Base-by-base conservation (phyloP, 805 yeast species). In the Pichia rugopelliculosa region DNA sequence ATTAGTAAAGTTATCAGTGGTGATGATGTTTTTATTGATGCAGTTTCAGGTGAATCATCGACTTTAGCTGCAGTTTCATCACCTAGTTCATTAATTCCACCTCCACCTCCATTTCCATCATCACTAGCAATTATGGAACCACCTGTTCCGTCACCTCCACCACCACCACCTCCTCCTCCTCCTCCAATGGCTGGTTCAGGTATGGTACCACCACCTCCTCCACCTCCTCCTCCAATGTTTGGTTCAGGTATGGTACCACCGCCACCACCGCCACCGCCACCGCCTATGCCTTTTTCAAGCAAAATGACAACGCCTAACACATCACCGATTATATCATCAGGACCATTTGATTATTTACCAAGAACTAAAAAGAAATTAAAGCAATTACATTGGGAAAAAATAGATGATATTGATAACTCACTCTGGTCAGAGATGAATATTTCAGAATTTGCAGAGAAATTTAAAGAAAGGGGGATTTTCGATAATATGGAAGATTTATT, bases 371-470 rank as follows among this genome's bases (percentile, higher is more conserved):
- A 79, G 50, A 87, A 84, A 61, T 75, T 93, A 54, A 93, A 95
- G 62, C 99, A 91, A 62, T 75, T 93, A 71, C 99, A 93, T 63
- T 95, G 98, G 98, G 96, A 91, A 56, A 87, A 86, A 59, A 73
- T 95, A 36, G 96, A 91, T 30, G 75, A 81, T 50, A 84, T 93
- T 20, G 85, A 82, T 45, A 78, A 82, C 40, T 90, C 98, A 0
- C 84, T 93, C 50, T 91, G 99, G 98, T 76, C 80, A 18, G 75
- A 77, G 24, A 73, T 79, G 27, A 78, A 82, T 36, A 79, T 83
- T 21, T 75, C 73, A 3, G 72, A 71, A 20, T 67, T 80, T 38
- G 78, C 84, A 2, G 84, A 79, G 50, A 80, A 79, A 51, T 70
- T 91, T 42, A 70, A 75, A 44, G 83, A 82, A 49, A 79, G 77